Conservation (phyloP, 2,329 filamentous ascomycete genomes). For the Fusarium keratoplasticum region DNA sequence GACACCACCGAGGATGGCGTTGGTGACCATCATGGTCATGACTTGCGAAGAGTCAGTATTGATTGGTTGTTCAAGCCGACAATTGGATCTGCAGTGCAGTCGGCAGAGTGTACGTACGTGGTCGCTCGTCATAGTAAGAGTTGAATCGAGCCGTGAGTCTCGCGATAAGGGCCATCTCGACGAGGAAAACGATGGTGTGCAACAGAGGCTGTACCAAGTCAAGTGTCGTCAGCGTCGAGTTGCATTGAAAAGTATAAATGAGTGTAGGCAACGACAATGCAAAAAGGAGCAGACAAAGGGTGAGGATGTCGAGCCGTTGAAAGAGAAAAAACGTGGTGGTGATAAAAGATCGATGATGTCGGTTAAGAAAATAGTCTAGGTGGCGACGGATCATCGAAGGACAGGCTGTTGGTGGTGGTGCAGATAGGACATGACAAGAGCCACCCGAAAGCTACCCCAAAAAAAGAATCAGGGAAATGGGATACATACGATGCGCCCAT, state of each 20-base stretch:
- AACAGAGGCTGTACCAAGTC: slow-evolving; percentile 78
- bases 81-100: neutral
- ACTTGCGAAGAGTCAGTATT: slow-evolving; percentile 64
- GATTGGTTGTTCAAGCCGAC: neutral
- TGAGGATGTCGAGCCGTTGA: slow-evolving; percentile 6
- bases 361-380: slow-evolving; percentile 31
- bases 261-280: neutral
- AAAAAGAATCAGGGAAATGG: neutral
- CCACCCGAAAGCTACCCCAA: neutral
- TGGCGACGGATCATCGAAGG: slow-evolving; percentile 40
- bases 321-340: neutral
- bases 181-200: slow-evolving; percentile 84
- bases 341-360: slow-evolving; percentile 3
- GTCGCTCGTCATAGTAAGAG: slow-evolving; percentile 90
- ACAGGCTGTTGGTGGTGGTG: slow-evolving; percentile 5
- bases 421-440: neutral
- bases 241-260: slow-evolving; percentile 12
- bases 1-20: slow-evolving; percentile 93
- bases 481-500: slow-evolving; percentile 37
- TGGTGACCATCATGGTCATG: slow-evolving; percentile 98
- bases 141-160: slow-evolving; percentile 90
- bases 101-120: slow-evolving; percentile 65
- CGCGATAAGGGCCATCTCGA: slow-evolving; percentile 89
- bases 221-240: slow-evolving; percentile 38
- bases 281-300: neutral